These are phyloP conservation scores for Orbilia oligospora DNA, from an alignment of 2,329 filamentous ascomycete species.

Conservation along the genomic window DNA sequence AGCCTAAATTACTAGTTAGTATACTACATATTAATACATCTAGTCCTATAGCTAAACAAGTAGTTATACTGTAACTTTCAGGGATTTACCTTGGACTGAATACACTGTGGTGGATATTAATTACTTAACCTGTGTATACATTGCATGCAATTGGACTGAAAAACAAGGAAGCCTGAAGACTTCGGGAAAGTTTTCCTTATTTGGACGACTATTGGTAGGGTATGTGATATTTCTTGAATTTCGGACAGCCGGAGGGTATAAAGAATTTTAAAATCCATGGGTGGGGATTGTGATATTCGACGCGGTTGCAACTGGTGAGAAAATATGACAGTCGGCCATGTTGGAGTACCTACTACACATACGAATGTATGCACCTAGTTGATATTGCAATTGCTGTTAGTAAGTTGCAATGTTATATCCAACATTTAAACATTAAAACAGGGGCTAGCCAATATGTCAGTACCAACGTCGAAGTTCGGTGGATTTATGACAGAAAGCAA, in stretches of 20 bases:
- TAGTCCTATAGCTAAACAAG: too few relatives aligned
- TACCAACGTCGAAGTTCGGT: constrained; percentile 4
- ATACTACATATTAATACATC: background rate
- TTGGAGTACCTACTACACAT: too few relatives aligned
- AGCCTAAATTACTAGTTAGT: background rate
- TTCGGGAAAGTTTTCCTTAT: constrained; percentile 14
- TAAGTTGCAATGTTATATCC: background rate
- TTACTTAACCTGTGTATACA: too few relatives aligned
- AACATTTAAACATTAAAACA: background rate
- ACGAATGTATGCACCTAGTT: too few relatives aligned
- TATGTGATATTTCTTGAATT: constrained; percentile 4
- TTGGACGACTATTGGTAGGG: background rate
- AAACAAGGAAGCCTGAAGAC: background rate
- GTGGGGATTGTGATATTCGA: constrained; percentile 7
- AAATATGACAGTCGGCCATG: background rate
- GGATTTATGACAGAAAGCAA: constrained; percentile 8
- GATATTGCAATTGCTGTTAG: background rate
- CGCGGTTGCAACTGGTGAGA: background rate
- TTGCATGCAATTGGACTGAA: background rate
- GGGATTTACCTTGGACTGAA: constrained; percentile 2
- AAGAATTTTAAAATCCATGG: constrained; percentile 8
- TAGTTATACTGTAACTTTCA: constrained; percentile 5
- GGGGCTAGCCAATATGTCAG: too few relatives aligned
- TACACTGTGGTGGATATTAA: background rate
- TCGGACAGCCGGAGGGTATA: background rate